phyloP scores from a whole-genome alignment of 2,329 filamentous ascomycete genomes.

The Phialophora tarda region DNA sequence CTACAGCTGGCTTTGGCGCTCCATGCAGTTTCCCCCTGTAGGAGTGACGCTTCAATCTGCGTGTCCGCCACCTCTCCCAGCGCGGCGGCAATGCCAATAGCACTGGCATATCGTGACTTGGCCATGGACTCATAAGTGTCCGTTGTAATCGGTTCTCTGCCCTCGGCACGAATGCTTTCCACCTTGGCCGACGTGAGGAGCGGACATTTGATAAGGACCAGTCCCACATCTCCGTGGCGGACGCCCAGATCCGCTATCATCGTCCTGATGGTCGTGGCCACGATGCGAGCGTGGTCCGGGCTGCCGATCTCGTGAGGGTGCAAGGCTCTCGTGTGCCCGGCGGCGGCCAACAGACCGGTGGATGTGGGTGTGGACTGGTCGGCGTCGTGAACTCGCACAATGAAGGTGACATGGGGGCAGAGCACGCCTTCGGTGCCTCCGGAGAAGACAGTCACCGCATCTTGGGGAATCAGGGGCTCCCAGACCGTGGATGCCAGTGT shows the following conservation, averaged over 20 bases:
- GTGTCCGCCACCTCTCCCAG: constrained; percentile 37
- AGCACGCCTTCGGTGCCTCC: constrained; percentile 45
- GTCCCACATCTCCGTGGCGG: constrained; percentile 36
- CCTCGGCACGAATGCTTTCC: constrained; percentile 37
- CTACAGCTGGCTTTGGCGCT: constrained; percentile 44
- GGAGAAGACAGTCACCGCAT: constrained; percentile 44
- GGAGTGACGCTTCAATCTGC: constrained; percentile 37
- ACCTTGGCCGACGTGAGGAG: constrained; percentile 43
- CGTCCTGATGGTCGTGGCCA: constrained; percentile 34
- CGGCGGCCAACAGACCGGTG: constrained; percentile 39
- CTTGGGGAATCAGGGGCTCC: constrained; percentile 42
- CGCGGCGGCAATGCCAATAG: constrained; percentile 43
- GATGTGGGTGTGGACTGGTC: background rate
- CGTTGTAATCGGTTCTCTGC: constrained; percentile 39
- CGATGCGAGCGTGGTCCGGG: constrained; percentile 40
- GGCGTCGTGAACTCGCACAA: constrained; percentile 34
- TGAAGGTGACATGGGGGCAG: constrained; percentile 44
- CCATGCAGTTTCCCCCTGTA: constrained; percentile 36
- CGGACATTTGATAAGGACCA: constrained; percentile 44
- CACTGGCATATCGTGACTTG: constrained; percentile 44
- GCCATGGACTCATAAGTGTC: constrained; percentile 47
- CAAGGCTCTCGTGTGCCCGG: constrained; percentile 41
- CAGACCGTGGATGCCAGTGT: constrained; percentile 43
- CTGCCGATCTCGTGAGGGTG: constrained; percentile 44
- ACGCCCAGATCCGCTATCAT: constrained; percentile 38